These are phyloP conservation scores for Thraustochytrium sp. DNA, from an alignment of 352 stramenopile species.

Conservation along the genomic window DNA sequence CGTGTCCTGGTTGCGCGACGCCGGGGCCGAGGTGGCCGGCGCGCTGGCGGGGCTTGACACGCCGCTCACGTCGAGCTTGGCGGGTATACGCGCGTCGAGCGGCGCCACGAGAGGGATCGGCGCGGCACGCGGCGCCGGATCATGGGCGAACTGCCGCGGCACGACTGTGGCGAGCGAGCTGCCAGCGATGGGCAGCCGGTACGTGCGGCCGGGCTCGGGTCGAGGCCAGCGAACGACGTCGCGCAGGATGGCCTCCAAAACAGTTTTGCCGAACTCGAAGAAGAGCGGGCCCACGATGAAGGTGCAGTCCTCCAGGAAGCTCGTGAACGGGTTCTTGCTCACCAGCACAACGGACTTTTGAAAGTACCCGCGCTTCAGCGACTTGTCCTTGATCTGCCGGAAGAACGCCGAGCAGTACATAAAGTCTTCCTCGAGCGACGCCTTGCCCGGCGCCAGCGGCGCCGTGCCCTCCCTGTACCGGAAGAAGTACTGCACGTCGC, in stretches of 20 bases:
- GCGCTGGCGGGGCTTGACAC: too few relatives aligned
- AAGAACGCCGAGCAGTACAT: conserved; percentile 75
- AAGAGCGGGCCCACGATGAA: conserved; percentile 66
- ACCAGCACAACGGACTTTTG: conserved; percentile 74
- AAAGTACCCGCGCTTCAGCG: conserved; percentile 65
- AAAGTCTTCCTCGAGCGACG: conserved; percentile 48
- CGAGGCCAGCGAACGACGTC: conserved; percentile 64
- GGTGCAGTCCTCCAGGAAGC: conserved; percentile 68
- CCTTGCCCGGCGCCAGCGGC: neutral
- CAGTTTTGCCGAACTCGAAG: conserved; percentile 64
- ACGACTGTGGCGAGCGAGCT: conserved; percentile 68
- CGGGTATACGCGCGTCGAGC: too few relatives aligned
- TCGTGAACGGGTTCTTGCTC: conserved; percentile 62
- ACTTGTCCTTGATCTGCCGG: conserved; percentile 66
- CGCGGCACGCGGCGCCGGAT: too few relatives aligned
- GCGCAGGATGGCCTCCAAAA: conserved; percentile 65
- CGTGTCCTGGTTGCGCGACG: too few relatives aligned
- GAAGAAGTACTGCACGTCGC: conserved; percentile 72
- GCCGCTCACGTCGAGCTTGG: too few relatives aligned
- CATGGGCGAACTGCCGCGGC: conserved; percentile 47
- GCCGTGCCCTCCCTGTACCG: conserved; percentile 57
- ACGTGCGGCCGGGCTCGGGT: conserved; percentile 54
- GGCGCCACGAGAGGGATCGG: too few relatives aligned
- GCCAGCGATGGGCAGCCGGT: conserved; percentile 64
- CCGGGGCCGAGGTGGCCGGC: too few relatives aligned